Evolutionary conservation across 164 flowering plant genomes (phyloP), one percentile per base, ranked within the genome.

Genomic region (Aristolochia fimbriata): DNA sequence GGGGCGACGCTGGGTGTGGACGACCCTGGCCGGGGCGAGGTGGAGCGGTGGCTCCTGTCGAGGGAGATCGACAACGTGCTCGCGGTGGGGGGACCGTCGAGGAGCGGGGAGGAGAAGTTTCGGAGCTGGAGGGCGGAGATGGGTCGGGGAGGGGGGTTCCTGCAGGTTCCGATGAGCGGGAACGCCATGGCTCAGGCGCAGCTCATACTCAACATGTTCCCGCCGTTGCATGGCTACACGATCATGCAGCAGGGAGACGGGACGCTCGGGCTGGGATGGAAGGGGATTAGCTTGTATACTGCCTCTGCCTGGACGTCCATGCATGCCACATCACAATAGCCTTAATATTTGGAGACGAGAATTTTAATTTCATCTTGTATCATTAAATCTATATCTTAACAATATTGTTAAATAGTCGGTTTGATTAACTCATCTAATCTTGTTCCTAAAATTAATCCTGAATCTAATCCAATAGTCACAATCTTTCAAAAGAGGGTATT

Each of bases 171-270:
- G 3, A 81, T 81, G 86, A 87, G 88, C 45, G 65, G 65, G 0
- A 84, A 77, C 59, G 55, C 88, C 1, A 77, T 81, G 86, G 84
- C 90, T 25, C 90, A 87, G 33, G 90, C 90, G 0, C 86, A 80
- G 69, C 72, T 84, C 15, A 82, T 84, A 37, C 70, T 86, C 55
- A 84, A 84, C 69, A 86, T 84, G 88, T 80, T 71, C 58, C 80
- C 82, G 52, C 74, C 77, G 0, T 65, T 70, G n/a, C 78, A 76
- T 66, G 94, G 94, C 19, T 84, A 84, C 62, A 82, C 77, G 24
- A 82, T 87, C 56, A n/a, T n/a, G n/a, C 76, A 68, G 0, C 83
- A 77, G 61, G 86, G 81, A 33, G 83, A 84, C 68, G 94, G 88
- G 13, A 78, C 78, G 0, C 71, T 82, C 2, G 78, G 71, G 71